Evolutionary conservation across 2,329 filamentous ascomycete species (phyloP).

Genomic region (Neopestalotiopsis rosae): DNA sequence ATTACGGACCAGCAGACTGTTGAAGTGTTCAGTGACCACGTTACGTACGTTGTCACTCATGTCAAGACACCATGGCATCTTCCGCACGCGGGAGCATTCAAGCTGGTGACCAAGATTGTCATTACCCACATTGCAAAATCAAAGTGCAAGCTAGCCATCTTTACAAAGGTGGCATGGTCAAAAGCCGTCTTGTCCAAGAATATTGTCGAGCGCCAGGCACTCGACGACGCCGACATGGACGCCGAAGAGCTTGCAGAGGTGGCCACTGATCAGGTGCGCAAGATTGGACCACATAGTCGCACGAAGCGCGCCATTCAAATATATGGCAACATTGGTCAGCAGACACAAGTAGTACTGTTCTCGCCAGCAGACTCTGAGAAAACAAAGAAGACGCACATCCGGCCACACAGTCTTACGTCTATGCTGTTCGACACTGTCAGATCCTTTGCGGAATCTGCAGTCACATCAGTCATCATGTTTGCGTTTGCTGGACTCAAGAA

Average conservation of each 20-base stretch:
- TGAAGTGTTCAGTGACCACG: slow-evolving; percentile 79
- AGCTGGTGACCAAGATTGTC: slow-evolving; percentile 86
- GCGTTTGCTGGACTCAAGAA: slow-evolving; percentile 69
- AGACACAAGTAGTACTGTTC: slow-evolving; percentile 67
- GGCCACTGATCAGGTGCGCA: slow-evolving; percentile 77
- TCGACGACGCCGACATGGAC: slow-evolving; percentile 75
- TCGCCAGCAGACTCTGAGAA: slow-evolving; percentile 54
- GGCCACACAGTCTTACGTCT: slow-evolving; percentile 65
- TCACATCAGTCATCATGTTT: slow-evolving; percentile 80
- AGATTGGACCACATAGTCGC: slow-evolving; percentile 73
- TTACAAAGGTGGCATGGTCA: slow-evolving; percentile 86
- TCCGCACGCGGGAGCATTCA: slow-evolving; percentile 79
- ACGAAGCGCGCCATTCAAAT: slow-evolving; percentile 81
- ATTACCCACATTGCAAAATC: slow-evolving; percentile 94
- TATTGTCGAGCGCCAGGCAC: slow-evolving; percentile 71
- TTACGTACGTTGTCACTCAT: slow-evolving; percentile 69
- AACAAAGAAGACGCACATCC: slow-evolving; percentile 63
- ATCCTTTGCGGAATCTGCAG: slow-evolving; percentile 76
- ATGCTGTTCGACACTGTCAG: slow-evolving; percentile 75
- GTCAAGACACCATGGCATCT: slow-evolving; percentile 79
- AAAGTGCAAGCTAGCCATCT: slow-evolving; percentile 88
- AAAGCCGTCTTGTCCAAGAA: slow-evolving; percentile 65
- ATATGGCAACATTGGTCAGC: slow-evolving; percentile 76
- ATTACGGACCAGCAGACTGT: slow-evolving; percentile 87
- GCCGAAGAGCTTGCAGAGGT: slow-evolving; percentile 78